Conservation (phyloP, 2,329 filamentous ascomycete genomes). For the Teratosphaeria gauchensis region DNA sequence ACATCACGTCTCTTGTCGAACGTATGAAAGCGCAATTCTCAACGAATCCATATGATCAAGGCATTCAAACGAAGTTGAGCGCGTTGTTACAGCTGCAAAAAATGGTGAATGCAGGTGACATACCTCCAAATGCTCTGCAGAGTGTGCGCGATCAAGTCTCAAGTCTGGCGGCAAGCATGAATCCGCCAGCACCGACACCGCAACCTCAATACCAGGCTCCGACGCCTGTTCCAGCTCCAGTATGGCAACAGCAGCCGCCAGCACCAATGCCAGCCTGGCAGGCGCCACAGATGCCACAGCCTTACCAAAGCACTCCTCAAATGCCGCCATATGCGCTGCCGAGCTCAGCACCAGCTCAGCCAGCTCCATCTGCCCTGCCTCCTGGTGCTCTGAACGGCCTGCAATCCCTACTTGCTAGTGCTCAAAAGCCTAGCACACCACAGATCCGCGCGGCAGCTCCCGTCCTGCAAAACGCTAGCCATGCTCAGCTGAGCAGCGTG, state of each 20-base stretch:
- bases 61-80: conserved; percentile 69
- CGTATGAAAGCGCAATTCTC: conserved; percentile 65
- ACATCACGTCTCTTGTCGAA: conserved; percentile 70
- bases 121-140: conserved; percentile 73
- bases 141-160: conserved; percentile 78
- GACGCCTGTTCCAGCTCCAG: conserved; percentile 1
- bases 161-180: conserved; percentile 51
- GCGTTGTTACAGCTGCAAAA: conserved; percentile 78
- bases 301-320: conserved; percentile 17
- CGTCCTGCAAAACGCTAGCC: conserved; percentile 18
- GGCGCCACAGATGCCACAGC: conserved; percentile 2
- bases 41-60: conserved; percentile 63
- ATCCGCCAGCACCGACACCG: conserved; percentile 17
- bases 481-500: conserved; percentile 22
- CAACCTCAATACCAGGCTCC: conserved; percentile 7
- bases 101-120: conserved; percentile 52
- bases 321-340: conserved; percentile 18
- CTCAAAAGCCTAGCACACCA: conserved; percentile 27
- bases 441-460: conserved; percentile 25
- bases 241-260: background rate
- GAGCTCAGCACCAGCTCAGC: conserved; percentile 14
- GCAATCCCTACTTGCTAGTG: conserved; percentile 25
- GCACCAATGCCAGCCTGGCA: background rate
- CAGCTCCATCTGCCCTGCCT: conserved; percentile 8
- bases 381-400: conserved; percentile 24